Conservation (phyloP, 306 rosid genomes). For the Quercus dentata region DNA sequence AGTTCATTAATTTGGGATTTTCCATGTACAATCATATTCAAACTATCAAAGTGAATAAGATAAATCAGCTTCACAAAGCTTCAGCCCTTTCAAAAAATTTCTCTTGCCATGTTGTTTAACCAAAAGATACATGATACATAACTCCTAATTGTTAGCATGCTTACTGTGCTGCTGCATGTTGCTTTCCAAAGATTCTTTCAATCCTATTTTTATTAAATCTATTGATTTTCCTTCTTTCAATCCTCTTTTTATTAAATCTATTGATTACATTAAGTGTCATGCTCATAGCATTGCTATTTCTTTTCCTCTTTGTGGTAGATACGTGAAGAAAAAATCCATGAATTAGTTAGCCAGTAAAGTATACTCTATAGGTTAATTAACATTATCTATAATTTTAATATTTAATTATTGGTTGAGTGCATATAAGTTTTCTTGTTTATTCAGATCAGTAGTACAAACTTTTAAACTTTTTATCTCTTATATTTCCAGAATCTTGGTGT, state of each 20-base stretch:
- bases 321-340: not conserved
- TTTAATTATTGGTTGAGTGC: not conserved
- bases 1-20: not conserved
- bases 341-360: not conserved
- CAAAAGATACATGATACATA: not conserved
- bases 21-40: not conserved
- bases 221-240: not conserved
- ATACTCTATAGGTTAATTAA: not conserved
- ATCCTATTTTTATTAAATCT: not conserved
- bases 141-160: not conserved
- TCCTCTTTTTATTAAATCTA: not conserved
- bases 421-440: slow-evolving; percentile 11
- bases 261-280: not conserved
- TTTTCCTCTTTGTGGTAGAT: not conserved
- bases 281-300: not conserved
- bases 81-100: no score
- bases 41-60: not conserved
- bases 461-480: slow-evolving; percentile 21
- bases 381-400: not conserved
- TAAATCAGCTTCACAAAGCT: no score
- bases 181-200: not conserved
- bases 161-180: not conserved
- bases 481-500: slow-evolving; percentile 67
- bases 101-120: not conserved
- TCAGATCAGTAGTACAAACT: slow-evolving; percentile 17